Base-by-base conservation (phyloP, 345 rosid genomes). In the Geranium brycei region DNA sequence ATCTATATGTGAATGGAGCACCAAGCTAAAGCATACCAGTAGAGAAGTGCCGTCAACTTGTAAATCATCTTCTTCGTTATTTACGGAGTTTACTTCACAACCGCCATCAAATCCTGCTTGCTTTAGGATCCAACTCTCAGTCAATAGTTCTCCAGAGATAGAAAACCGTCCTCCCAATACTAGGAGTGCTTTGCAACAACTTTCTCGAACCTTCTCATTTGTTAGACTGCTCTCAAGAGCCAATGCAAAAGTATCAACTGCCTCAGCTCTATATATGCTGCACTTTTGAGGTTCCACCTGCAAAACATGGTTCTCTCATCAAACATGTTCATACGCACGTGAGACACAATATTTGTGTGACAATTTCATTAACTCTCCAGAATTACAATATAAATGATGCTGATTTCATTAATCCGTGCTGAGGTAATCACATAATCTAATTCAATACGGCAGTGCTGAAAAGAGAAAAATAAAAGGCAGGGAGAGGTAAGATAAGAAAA, bases 251-350 rank as follows among this genome's bases (percentile, higher is more conserved):
- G 75, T 80, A 76, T 79, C 77, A 47, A 81, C 79, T n/a, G 87
- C 87, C 69, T 76, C 83, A 64, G 78, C 79, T 67, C 82, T 73
- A 66, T 79, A 76, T 47, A 83, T 71, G 76, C 81, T 80, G 80
- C 65, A 66, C 63, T 79, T 79, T 41, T n/a, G 72, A 78, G 77
- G 76, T 68, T 75, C 83, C 3, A 65, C 79, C 86, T 83, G 83
- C 61, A 47, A 64, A 51, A 66, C 58, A 4, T 35, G 3, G 60
- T 60, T 51, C 47, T 38, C 47, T 47, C 13, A 47, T 47, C 53
- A 47, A 47, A 47, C 53, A 47, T 47, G 53, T 47, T 47, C 15
- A 47, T 38, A 13, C 53, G 15, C 1, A 38, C 3, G 5, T 41
- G 8, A 61, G 0, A 7, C 14, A 35, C 7, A 35, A 7, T 35